phyloP scores from a whole-genome alignment of 1,284 basidiomycete species.

The Sanghuangporus baumii region DNA sequence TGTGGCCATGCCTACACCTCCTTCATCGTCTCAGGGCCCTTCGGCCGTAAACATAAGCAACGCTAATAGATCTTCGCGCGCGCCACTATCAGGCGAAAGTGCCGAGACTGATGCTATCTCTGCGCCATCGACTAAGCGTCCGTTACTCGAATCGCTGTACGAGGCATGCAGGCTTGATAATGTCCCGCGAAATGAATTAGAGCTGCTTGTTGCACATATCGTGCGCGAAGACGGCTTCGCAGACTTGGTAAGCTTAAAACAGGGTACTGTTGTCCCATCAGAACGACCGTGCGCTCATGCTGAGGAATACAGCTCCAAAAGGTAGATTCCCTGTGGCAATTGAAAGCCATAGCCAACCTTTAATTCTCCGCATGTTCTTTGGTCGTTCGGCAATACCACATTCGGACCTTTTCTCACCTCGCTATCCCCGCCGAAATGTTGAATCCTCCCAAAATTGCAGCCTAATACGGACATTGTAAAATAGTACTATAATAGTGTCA shows the following conservation, averaged over 20 bases:
- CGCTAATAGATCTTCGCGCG: neutral
- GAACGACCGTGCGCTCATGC: neutral
- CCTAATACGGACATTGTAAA: neutral
- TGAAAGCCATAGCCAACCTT: conserved; percentile 8
- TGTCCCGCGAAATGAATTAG: conserved; percentile 27
- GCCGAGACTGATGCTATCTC: neutral
- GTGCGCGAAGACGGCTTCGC: conserved; percentile 31
- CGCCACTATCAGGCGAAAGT: neutral
- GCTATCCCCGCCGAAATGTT: neutral
- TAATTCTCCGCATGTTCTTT: neutral
- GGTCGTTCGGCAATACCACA: neutral
- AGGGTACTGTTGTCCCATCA: neutral
- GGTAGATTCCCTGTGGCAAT: conserved; percentile 8
- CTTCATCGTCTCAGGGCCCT: conserved; percentile 1
- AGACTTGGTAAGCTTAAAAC: conserved; percentile 24
- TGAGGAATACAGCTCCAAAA: conserved; percentile 8
- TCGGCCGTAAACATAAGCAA: neutral
- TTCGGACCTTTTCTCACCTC: neutral
- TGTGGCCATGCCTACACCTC: neutral
- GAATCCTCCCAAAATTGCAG: neutral
- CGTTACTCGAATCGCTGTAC: conserved; percentile 3
- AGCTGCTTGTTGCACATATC: conserved; percentile 27
- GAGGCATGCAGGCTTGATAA: conserved; percentile 22
- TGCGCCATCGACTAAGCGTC: neutral
- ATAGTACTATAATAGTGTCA: neutral